A percentile compares a stretch with the other conserved stretches of the same genome.
Conservation (phyloP, 805 yeast species). For the Saccharomyces eubayanus region DNA sequence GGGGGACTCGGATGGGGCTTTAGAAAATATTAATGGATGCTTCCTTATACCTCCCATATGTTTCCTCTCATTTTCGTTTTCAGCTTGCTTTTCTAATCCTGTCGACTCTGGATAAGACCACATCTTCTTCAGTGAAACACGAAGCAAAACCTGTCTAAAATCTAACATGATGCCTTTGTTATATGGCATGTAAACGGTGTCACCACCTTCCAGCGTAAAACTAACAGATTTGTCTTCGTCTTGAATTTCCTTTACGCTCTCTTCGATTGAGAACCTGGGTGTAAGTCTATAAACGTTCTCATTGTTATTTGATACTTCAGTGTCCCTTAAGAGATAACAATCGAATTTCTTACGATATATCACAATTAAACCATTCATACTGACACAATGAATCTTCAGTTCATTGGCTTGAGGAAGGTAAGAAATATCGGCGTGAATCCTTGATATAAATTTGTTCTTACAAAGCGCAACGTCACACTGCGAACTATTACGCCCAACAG, state of each 20-base stretch:
- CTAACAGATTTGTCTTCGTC: slow-evolving; percentile 13
- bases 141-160: slow-evolving; percentile 34
- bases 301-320: slow-evolving; percentile 5
- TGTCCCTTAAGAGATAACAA: slow-evolving; percentile 25
- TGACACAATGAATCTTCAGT: slow-evolving; percentile 59
- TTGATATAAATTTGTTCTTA: slow-evolving; percentile 27
- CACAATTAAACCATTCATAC: slow-evolving; percentile 72
- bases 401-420: slow-evolving; percentile 35
- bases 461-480: slow-evolving; percentile 28
- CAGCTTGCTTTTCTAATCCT: neutral
- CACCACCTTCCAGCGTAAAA: slow-evolving; percentile 43
- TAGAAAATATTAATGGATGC: neutral
- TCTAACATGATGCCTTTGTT: slow-evolving; percentile 57
- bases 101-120: neutral
- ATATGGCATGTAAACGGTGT: slow-evolving; percentile 57
- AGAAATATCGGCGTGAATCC: slow-evolving; percentile 30
- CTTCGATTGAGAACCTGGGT: slow-evolving; percentile 1
- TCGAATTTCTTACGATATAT: slow-evolving; percentile 44
- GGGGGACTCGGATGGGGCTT: neutral
- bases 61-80: neutral
- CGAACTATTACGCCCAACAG: slow-evolving; percentile 28
- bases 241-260: slow-evolving; percentile 8
- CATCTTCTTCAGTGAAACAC: neutral
- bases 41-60: neutral
- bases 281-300: neutral